phyloP scores from a whole-genome alignment of 768 basidiomycete species.

The Auricularia sp. region DNA sequence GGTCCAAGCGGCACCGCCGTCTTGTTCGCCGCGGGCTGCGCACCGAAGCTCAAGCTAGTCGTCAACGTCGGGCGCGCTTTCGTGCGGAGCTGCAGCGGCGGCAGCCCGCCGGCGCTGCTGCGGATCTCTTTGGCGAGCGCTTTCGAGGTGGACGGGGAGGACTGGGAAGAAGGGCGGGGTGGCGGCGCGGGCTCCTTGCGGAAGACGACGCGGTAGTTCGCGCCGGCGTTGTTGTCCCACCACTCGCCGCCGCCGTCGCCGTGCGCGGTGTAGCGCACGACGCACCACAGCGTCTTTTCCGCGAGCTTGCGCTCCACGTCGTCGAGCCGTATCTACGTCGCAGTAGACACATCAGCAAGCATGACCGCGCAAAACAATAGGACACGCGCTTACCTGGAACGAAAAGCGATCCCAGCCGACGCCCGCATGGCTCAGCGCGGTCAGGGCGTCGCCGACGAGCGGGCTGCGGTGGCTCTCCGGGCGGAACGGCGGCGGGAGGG shows the following conservation, averaged over 20 bases:
- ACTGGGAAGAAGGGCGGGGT: neutral
- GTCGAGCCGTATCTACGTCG: slow-evolving; percentile 37
- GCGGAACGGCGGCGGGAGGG: slow-evolving; percentile 18
- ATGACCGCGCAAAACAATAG: neutral
- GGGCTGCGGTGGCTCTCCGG: slow-evolving; percentile 8
- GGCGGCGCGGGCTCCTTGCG: slow-evolving; percentile 14
- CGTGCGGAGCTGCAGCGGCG: neutral
- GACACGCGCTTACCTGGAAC: slow-evolving; percentile 41
- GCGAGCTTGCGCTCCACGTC: slow-evolving; percentile 67
- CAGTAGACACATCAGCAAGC: neutral
- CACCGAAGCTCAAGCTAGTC: neutral
- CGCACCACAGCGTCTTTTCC: slow-evolving; percentile 74
- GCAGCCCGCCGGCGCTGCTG: neutral
- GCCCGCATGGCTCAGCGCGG: slow-evolving; percentile 3
- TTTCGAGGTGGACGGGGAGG: neutral
- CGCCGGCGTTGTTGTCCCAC: slow-evolving; percentile 85
- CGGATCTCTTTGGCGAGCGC: neutral
- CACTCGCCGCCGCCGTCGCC: slow-evolving; percentile 60
- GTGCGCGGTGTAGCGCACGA: slow-evolving; percentile 51
- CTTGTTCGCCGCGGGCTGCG: neutral
- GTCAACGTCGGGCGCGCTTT: neutral
- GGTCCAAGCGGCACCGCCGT: too few species aligned
- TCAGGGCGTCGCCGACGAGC: neutral
- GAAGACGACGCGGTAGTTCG: slow-evolving; percentile 75
- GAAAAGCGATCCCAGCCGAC: slow-evolving; percentile 53